These are phyloP conservation scores for Aspergillus wentii DNA, from an alignment of 495 filamentous ascomycete genomes.

Conservation along the genomic window DNA sequence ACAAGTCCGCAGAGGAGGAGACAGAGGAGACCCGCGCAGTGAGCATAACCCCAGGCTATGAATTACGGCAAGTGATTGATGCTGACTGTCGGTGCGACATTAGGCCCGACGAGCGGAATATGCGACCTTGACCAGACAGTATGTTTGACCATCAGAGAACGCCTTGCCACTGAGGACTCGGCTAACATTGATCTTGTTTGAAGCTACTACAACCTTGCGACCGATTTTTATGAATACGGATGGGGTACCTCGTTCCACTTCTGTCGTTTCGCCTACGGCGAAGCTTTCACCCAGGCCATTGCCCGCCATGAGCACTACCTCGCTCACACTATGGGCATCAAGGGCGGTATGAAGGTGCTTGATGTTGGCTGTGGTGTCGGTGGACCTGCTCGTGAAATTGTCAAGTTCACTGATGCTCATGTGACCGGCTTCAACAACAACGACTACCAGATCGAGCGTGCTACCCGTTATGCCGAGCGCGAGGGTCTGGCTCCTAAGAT, in stretches of 20 bases:
- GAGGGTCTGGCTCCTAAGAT: constrained; percentile 80
- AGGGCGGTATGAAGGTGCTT: constrained; percentile 81
- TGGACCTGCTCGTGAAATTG: constrained; percentile 95
- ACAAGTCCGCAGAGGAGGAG: constrained; percentile 75
- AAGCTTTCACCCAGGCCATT: constrained; percentile 88
- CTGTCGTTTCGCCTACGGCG: constrained; percentile 88
- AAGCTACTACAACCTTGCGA: constrained; percentile 97
- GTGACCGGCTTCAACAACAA: constrained; percentile 98
- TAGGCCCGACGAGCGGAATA: constrained; percentile 84
- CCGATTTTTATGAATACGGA: constrained; percentile 95
- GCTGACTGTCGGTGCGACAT: constrained; percentile 6
- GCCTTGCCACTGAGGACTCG: too few relatives aligned
- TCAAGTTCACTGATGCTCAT: constrained; percentile 88
- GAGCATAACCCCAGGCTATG: constrained; percentile 12
- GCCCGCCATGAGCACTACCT: constrained; percentile 98
- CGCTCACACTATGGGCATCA: constrained; percentile 81
- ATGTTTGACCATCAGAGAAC: constrained; percentile 39
- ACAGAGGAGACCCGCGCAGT: constrained; percentile 78
- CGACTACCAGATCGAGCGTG: constrained; percentile 97
- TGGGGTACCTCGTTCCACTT: constrained; percentile 97
- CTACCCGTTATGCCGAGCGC: constrained; percentile 74
- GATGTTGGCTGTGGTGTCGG: constrained; percentile 98
- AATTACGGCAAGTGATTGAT: not conserved
- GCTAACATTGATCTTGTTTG: constrained; percentile 7
- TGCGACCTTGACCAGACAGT: constrained; percentile 92